Evolutionary conservation across 2,329 filamentous ascomycete genomes (phyloP).

Genomic region (Fusarium sp.): DNA sequence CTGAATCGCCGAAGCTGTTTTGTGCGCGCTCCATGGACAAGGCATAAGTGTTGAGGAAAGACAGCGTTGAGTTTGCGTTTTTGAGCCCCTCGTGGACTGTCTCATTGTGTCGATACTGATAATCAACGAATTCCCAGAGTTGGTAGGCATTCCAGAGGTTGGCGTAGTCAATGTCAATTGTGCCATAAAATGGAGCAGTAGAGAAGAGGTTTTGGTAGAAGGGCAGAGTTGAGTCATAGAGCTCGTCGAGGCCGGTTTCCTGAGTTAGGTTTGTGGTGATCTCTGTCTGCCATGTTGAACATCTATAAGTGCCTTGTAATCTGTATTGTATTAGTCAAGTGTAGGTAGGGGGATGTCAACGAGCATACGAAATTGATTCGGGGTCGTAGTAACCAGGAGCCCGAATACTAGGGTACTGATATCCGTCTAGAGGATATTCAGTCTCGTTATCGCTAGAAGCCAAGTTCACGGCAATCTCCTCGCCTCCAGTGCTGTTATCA

Average conservation of each 20-base stretch:
- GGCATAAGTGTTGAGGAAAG: slow-evolving; percentile 69
- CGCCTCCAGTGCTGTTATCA: slow-evolving; percentile 40
- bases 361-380: slow-evolving; percentile 56
- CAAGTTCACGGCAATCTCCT: slow-evolving; percentile 55
- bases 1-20: slow-evolving; percentile 60
- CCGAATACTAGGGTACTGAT: slow-evolving; percentile 79
- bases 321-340: slow-evolving; percentile 35
- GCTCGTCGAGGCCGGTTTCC: slow-evolving; percentile 37
- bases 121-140: slow-evolving; percentile 66
- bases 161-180: slow-evolving; percentile 47
- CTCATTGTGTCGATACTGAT: slow-evolving; percentile 61
- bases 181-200: slow-evolving; percentile 48
- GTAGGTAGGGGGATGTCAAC: not conserved
- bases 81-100: slow-evolving; percentile 53
- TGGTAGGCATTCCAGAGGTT: slow-evolving; percentile 61
- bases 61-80: slow-evolving; percentile 46
- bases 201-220: slow-evolving; percentile 58
- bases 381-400: slow-evolving; percentile 58
- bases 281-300: slow-evolving; percentile 50
- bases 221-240: slow-evolving; percentile 43
- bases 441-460: slow-evolving; percentile 56
- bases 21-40: slow-evolving; percentile 70
- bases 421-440: slow-evolving; percentile 76
- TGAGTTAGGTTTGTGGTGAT: slow-evolving; percentile 38
- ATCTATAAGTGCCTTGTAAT: slow-evolving; percentile 52